Percentiles rank a stretch among this genome's conserved stretches.
These are phyloP conservation scores for Friedmanniomyces endolithicus DNA, from an alignment of 495 filamentous ascomycete genomes.

Conservation along the genomic window DNA sequence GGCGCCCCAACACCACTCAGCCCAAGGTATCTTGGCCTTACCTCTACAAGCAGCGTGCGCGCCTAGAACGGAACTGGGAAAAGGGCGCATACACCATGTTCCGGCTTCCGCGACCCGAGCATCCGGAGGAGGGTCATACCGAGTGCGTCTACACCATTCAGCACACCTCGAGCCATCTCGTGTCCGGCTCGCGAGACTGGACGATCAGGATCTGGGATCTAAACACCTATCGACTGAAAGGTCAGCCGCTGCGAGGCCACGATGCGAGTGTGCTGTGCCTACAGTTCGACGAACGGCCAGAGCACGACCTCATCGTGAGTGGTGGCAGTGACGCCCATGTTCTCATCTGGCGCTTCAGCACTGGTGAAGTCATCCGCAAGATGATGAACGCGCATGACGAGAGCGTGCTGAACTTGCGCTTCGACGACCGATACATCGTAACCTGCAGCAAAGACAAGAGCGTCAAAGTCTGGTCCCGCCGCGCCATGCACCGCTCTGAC, in stretches of 20 bases:
- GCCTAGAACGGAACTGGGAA: constrained; percentile 85
- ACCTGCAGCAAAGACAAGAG: constrained; percentile 96
- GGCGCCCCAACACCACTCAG: constrained; percentile 16
- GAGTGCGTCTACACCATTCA: constrained; percentile 96
- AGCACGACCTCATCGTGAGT: constrained; percentile 83
- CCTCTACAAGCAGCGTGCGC: constrained; percentile 74
- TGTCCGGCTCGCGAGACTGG: constrained; percentile 83
- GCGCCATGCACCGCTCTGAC: constrained; percentile 51
- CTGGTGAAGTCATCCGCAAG: constrained; percentile 62
- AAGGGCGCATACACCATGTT: constrained; percentile 71
- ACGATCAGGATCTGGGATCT: constrained; percentile 87
- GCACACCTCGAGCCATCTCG: constrained; percentile 70
- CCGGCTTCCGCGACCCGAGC: constrained; percentile 71
- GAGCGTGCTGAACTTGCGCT: constrained; percentile 89
- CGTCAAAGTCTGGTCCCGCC: constrained; percentile 89
- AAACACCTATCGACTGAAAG: constrained; percentile 60
- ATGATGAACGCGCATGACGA: constrained; percentile 68
- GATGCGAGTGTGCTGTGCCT: constrained; percentile 81
- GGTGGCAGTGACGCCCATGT: constrained; percentile 85
- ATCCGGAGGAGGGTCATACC: constrained; percentile 68
- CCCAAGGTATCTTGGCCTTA: constrained; percentile 68
- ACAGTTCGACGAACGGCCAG: constrained; percentile 86
- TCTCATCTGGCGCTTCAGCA: constrained; percentile 88
- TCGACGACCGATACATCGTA: constrained; percentile 79
- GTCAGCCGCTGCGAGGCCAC: constrained; percentile 63